Evolutionary conservation across 495 filamentous ascomycete species (phyloP).

Genomic region (Xylaria sp.): DNA sequence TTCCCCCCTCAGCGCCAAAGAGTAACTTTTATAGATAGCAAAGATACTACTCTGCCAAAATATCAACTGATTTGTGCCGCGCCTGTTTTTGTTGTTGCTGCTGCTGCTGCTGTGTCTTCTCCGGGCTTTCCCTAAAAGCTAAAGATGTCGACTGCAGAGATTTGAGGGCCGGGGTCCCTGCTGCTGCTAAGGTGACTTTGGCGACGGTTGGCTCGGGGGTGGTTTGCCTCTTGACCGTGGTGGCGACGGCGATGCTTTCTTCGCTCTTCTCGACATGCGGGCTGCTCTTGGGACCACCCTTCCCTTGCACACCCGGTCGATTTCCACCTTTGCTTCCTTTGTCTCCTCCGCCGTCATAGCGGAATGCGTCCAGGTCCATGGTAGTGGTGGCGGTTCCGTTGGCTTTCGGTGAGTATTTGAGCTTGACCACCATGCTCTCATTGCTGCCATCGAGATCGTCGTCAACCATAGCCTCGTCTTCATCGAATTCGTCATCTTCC

Average conservation of each 20-base stretch:
- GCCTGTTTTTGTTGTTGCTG: no score
- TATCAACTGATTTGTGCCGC: slow-evolving; percentile 41
- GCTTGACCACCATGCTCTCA: slow-evolving; percentile 69
- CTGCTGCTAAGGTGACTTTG: not conserved
- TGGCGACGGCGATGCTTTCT: slow-evolving; percentile 70
- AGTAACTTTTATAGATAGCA: not conserved
- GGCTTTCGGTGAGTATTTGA: slow-evolving; percentile 48
- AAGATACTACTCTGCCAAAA: slow-evolving; percentile 38
- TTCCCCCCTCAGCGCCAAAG: not conserved
- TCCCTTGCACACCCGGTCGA: slow-evolving; percentile 11
- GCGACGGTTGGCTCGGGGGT: slow-evolving; percentile 27
- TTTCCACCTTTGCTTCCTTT: slow-evolving; percentile 17
- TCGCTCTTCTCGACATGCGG: slow-evolving; percentile 77
- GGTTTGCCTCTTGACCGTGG: slow-evolving; percentile 53
- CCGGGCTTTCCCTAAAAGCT: slow-evolving; percentile 61
- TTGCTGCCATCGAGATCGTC: slow-evolving; percentile 59
- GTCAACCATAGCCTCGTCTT: slow-evolving; percentile 62
- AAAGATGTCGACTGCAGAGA: slow-evolving; percentile 48
- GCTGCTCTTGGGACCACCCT: slow-evolving; percentile 68
- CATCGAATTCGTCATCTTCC: slow-evolving; percentile 60
- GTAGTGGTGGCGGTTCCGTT: slow-evolving; percentile 29
- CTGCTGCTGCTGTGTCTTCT: slow-evolving; percentile 52
- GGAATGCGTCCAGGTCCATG: slow-evolving; percentile 35
- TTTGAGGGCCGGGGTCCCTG: slow-evolving; percentile 28
- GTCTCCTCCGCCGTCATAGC: slow-evolving; percentile 33